A percentile compares a stretch with the other conserved stretches of the same genome.
Conservation (phyloP, 768 basidiomycete genomes). For the Suillus americanus region DNA sequence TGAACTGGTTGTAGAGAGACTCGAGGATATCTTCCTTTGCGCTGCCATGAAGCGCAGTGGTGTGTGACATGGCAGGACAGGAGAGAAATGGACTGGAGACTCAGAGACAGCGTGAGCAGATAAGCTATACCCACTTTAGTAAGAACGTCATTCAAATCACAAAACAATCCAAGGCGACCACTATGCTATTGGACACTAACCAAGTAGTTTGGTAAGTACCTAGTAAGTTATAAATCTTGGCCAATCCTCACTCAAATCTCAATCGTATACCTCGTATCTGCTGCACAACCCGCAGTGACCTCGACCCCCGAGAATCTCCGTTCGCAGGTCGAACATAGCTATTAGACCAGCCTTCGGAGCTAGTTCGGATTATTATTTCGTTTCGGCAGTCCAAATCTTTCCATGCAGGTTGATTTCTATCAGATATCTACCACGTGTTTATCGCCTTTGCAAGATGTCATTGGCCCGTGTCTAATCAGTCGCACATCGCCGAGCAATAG, state of each 20-base stretch:
- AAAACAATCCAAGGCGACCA: neutral
- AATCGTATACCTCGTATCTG: neutral
- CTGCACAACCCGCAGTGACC: neutral
- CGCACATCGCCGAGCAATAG: constrained; percentile 3
- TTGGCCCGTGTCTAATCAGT: constrained; percentile 1
- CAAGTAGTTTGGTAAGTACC: neutral
- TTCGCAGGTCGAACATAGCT: neutral
- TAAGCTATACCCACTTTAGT: neutral
- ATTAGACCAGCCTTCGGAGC: neutral
- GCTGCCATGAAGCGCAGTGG: constrained; percentile 41
- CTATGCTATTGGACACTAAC: neutral
- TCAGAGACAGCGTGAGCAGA: constrained; percentile 1
- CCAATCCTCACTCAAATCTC: neutral
- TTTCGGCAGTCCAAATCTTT: too few relatives aligned
- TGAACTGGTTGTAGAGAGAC: constrained; percentile 72
- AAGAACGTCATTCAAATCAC: neutral
- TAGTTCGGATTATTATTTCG: neutral
- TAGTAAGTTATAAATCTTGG: neutral
- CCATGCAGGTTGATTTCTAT: too few relatives aligned
- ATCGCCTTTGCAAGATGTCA: neutral
- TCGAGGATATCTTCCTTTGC: constrained; percentile 54
- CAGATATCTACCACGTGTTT: neutral
- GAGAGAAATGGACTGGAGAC: neutral
- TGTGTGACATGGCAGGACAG: constrained; percentile 31
- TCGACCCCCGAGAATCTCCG: neutral